Percentiles rank a stretch among this genome's conserved stretches.
These are phyloP conservation scores for Onygena corvina DNA, from an alignment of 2,329 filamentous ascomycete genomes.

Conservation along the genomic window DNA sequence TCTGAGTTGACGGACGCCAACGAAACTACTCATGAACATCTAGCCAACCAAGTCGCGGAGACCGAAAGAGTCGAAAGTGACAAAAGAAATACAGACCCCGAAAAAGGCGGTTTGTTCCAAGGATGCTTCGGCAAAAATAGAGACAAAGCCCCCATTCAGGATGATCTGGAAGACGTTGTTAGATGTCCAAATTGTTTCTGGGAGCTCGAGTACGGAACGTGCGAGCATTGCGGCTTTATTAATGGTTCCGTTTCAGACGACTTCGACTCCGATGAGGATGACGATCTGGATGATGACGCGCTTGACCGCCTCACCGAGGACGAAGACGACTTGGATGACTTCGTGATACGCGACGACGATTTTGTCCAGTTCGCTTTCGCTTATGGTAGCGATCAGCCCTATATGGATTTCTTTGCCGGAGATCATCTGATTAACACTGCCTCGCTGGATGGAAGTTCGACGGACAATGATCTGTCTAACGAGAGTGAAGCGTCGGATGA, in stretches of 20 bases:
- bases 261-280: background rate
- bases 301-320: too few species aligned
- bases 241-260: constrained; percentile 21
- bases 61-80: constrained; percentile 48
- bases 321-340: background rate
- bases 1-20: constrained; percentile 50
- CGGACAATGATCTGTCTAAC: background rate
- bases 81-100: constrained; percentile 40
- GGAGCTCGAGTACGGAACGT: constrained; percentile 52
- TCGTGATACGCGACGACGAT: background rate
- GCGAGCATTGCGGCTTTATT: constrained; percentile 45
- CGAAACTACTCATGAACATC: constrained; percentile 52
- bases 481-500: background rate
- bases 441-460: background rate
- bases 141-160: constrained; percentile 37
- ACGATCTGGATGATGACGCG: background rate
- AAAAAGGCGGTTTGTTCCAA: constrained; percentile 49
- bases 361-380: background rate
- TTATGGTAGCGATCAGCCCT: background rate
- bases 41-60: constrained; percentile 46
- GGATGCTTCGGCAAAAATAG: constrained; percentile 41
- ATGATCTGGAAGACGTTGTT: constrained; percentile 48
- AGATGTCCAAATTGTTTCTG: constrained; percentile 51
- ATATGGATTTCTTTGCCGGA: background rate
- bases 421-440: background rate